phyloP scores from a whole-genome alignment of 768 basidiomycete species.

The Trametes cingulata region DNA sequence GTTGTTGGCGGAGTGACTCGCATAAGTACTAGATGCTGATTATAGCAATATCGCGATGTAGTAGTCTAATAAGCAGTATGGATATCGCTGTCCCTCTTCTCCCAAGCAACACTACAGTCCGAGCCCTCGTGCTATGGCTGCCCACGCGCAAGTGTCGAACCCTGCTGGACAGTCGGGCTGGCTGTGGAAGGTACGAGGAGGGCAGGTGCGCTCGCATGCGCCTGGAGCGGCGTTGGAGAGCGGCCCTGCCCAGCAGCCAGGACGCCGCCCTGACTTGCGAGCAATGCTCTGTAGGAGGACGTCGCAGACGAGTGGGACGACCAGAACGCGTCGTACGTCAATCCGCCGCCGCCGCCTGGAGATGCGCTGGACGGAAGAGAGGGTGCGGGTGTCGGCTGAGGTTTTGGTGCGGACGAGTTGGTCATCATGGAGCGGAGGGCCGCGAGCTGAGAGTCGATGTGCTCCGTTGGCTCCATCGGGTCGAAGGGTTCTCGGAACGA shows the following conservation, averaged over 20 bases:
- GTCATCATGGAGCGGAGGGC: constrained; percentile 18
- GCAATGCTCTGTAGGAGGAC: constrained; percentile 9
- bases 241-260: background rate
- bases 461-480: constrained; percentile 21
- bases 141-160: background rate
- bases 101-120: too few species aligned
- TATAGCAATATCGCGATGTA: too few species aligned
- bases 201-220: constrained; percentile 9
- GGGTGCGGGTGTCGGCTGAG: background rate
- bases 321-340: constrained; percentile 28
- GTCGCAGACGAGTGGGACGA: constrained; percentile 20
- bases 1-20: too few species aligned
- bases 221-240: background rate
- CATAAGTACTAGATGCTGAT: too few species aligned
- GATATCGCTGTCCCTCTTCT: too few species aligned
- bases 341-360: background rate
- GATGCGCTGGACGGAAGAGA: background rate
- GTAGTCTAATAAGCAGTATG: too few species aligned
- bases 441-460: constrained; percentile 23
- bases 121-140: too few species aligned
- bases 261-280: background rate
- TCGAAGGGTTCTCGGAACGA: constrained; percentile 20
- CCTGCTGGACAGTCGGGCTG: background rate
- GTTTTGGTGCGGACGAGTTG: constrained; percentile 12
- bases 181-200: background rate